Evolutionary conservation across 1,139 yeast species (phyloP).

Genomic region (Pichia sp.): DNA sequence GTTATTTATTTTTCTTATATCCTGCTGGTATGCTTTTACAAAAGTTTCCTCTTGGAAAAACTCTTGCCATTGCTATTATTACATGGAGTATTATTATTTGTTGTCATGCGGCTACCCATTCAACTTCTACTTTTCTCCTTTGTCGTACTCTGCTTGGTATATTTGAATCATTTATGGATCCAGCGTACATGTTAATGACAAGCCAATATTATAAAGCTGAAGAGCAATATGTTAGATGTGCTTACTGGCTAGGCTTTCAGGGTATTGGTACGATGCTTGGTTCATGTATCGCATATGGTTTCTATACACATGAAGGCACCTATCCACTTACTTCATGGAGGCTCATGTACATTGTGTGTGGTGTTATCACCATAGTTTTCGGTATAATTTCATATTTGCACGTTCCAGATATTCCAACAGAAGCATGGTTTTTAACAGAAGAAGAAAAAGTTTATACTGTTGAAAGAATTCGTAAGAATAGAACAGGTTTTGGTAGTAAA

Average conservation of each 20-base stretch:
- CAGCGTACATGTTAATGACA: slow-evolving; percentile 46
- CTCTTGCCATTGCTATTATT: slow-evolving; percentile 33
- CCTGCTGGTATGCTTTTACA: slow-evolving; percentile 40
- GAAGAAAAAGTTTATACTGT: slow-evolving; percentile 33
- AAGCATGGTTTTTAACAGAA: slow-evolving; percentile 35
- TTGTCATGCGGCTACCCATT: slow-evolving; percentile 38
- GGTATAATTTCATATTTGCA: slow-evolving; percentile 39
- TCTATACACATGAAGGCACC: slow-evolving; percentile 27
- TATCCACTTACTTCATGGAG: slow-evolving; percentile 42
- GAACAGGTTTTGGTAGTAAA: slow-evolving; percentile 40
- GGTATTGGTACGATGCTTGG: slow-evolving; percentile 46
- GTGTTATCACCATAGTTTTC: slow-evolving; percentile 40
- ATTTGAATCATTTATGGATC: slow-evolving; percentile 42
- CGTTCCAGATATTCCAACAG: slow-evolving; percentile 37
- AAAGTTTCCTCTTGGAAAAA: slow-evolving; percentile 37
- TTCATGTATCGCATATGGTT: slow-evolving; percentile 44
- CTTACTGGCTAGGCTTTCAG: slow-evolving; percentile 43
- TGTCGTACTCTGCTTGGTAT: slow-evolving; percentile 42
- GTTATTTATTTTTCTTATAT: slow-evolving; percentile 41
- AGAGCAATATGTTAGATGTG: slow-evolving; percentile 42
- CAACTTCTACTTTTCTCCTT: slow-evolving; percentile 34
- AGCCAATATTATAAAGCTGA: slow-evolving; percentile 46
- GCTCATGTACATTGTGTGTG: slow-evolving; percentile 40
- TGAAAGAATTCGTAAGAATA: slow-evolving; percentile 32
- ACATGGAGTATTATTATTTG: slow-evolving; percentile 42